These are phyloP conservation scores for Populus hybrid DNA, from an alignment of 441 rosid species.

Conservation along the genomic window DNA sequence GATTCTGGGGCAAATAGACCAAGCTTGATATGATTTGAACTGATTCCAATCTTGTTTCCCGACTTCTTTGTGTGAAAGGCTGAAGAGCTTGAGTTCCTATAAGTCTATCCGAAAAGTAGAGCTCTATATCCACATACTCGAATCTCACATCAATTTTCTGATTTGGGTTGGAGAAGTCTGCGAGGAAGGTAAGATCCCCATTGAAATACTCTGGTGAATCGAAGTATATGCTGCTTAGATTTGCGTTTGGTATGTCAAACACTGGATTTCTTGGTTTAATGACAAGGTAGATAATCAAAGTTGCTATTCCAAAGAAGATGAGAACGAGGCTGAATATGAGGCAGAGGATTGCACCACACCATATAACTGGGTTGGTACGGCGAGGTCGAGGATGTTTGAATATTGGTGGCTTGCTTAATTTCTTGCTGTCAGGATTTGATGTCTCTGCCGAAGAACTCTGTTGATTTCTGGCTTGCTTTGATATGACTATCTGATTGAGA, in stretches of 20 bases:
- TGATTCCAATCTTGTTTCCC: constrained; percentile 47
- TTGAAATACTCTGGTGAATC: constrained; percentile 76
- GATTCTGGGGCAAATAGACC: constrained; percentile 65
- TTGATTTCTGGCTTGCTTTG: constrained; percentile 34
- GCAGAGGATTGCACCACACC: constrained; percentile 75
- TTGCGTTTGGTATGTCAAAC: constrained; percentile 74
- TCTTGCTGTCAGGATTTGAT: constrained; percentile 21
- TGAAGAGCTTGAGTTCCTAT: constrained; percentile 57
- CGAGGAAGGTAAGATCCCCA: constrained; percentile 60
- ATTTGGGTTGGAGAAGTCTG: constrained; percentile 78
- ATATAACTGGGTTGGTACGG: constrained; percentile 54
- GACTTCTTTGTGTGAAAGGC: constrained; percentile 61
- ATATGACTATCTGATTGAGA: constrained; percentile 33
- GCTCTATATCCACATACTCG: constrained; percentile 51
- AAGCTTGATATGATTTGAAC: constrained; percentile 71
- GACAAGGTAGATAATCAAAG: constrained; percentile 55
- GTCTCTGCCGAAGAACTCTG: constrained; percentile 19
- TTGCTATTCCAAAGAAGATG: constrained; percentile 74
- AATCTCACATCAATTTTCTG: constrained; percentile 57
- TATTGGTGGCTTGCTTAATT: constrained; percentile 26
- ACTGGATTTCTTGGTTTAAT: constrained; percentile 64
- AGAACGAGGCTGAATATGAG: constrained; percentile 67
- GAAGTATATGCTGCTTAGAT: constrained; percentile 65
- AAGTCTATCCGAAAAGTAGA: constrained; percentile 54
- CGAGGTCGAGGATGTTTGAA: constrained; percentile 42